Conservation (phyloP, 2,329 filamentous ascomycete species). For the Colletotrichum cereale region DNA sequence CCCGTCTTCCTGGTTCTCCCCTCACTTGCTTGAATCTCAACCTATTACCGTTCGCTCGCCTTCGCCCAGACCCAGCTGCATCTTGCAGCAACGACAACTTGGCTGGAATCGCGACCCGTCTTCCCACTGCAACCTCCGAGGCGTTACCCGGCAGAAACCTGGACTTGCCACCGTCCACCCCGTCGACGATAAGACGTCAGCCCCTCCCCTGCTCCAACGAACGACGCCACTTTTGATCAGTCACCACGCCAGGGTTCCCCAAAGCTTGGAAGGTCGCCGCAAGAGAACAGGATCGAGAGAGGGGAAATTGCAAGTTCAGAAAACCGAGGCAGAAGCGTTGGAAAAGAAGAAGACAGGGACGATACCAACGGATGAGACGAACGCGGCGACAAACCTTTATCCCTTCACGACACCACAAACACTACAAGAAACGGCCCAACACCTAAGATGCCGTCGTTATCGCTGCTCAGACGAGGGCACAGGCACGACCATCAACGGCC, state of each 20-base stretch:
- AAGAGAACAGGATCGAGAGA: background rate
- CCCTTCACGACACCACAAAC: background rate
- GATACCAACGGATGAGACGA: conserved; percentile 31
- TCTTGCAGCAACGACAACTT: conserved; percentile 16
- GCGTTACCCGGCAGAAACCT: conserved; percentile 29
- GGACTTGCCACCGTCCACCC: conserved; percentile 11
- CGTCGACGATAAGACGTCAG: conserved; percentile 33
- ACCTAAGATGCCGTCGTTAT: conserved; percentile 49
- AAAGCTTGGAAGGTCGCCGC: conserved; percentile 16
- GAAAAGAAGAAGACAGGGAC: background rate
- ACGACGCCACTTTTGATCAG: conserved; percentile 26
- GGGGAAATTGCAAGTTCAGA: background rate
- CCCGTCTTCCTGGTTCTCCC: background rate
- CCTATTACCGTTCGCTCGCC: background rate
- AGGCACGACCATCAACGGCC: conserved; percentile 40
- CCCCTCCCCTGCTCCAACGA: background rate
- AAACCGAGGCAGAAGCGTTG: background rate
- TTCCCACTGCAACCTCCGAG: conserved; percentile 2
- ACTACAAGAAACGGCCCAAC: conserved; percentile 9
- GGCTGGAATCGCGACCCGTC: conserved; percentile 4
- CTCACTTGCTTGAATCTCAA: background rate
- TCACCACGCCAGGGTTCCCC: conserved; percentile 13
- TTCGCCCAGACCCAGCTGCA: background rate
- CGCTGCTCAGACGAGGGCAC: conserved; percentile 46
- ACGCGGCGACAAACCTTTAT: conserved; percentile 12